Evolutionary conservation across 305 asterid genomes (phyloP), one percentile per base, ranked within the genome.

Genomic region (Euphrasia arctica): DNA sequence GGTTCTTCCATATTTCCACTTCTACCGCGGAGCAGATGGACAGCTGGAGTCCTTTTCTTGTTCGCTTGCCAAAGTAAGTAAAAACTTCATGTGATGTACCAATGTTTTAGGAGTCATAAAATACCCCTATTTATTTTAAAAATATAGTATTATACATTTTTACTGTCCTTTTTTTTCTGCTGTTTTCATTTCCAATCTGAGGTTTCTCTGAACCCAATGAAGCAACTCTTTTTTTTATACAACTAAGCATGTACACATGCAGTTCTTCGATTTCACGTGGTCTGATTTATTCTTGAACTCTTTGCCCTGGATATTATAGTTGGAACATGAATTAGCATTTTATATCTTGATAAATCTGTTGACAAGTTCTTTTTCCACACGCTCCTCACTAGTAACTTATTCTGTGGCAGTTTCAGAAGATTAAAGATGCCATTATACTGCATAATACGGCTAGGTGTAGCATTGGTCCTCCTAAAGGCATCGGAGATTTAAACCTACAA

Each of bases 21-120:
- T 89, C 83, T 89, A 89, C 75, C 89, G 98, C 14, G 98, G 98
- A 55, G 96, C 93, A 49, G 97, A 92, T 72, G 97, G 98, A 55
- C 90, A 82, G 74, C 83, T 92, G 31, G 98, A 92, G 70, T 72
- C 97, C 55, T 92, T 92, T 72, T 92, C 98, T 65, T 92, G 98
- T 70, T 92, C 98, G 60, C 90, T 92, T 54, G 95, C 88, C 72
- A 92, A 92, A 79, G 98, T 89, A 80, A 82, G 88, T 42, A 18
- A 18, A 42, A 55, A 63, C 36, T 57, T 32, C 15, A 43, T 54
- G 4, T 54, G 31, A 7, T 54, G 58, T 54, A 22, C 34, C 9
- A 8, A 25, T 25, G 36, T 27, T 2, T 51, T 15, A 50, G 14
- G 25, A 36, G 36, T 31, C 34, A 27, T 15, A 3, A 15, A 51